Evolutionary conservation across 805 yeast species (phyloP), one percentile per base, ranked within the genome.

Genomic region (Lachancea sp.): DNA sequence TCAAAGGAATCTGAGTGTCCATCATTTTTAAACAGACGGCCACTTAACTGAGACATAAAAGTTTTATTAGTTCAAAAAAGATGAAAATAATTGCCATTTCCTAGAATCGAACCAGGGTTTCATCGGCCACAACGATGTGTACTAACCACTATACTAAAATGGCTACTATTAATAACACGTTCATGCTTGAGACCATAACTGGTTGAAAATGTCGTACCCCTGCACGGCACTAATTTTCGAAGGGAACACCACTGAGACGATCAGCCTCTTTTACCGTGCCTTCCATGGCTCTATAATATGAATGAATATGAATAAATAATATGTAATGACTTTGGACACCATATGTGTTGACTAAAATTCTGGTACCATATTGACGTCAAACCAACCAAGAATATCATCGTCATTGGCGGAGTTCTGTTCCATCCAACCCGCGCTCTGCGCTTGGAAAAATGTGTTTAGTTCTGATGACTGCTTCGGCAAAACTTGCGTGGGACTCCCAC

Each of bases 351-450:
- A 8, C 24, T 22, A 40, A 52, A 77, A 77, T 45, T 74, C 80
- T 0, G 80, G 80, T 3, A 76, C 78, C 81, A 75, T 76, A 53
- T 82, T 82, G 59, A 79, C 78, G 57, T 86, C 95, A 68, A 89
- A 83, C 96, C 96, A 89, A 9, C 97, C 97, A 34, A 89, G 66
- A 54, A 89, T 83, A 57, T 89, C 97, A 22, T 32, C 39, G 55
- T 89, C 97, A 9, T 57, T 55, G 36, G 52, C 54, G n/a, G 56
- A 52, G 34, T 79, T 85, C 23, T 78, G 80, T 55, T 85, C 88
- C 56, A 80, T 73, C 95, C 95, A 86, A 22, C 87, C 89, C 24
- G 80, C 77, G 20, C 88, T 83, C 50, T 84, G 92, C 58, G 82
- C 87, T 56, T 82, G 87, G 62, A 83, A 78, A 49, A 83, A 82